These are phyloP conservation scores for Rhodotorula graminis DNA, from an alignment of 768 basidiomycete genomes.

Conservation along the genomic window DNA sequence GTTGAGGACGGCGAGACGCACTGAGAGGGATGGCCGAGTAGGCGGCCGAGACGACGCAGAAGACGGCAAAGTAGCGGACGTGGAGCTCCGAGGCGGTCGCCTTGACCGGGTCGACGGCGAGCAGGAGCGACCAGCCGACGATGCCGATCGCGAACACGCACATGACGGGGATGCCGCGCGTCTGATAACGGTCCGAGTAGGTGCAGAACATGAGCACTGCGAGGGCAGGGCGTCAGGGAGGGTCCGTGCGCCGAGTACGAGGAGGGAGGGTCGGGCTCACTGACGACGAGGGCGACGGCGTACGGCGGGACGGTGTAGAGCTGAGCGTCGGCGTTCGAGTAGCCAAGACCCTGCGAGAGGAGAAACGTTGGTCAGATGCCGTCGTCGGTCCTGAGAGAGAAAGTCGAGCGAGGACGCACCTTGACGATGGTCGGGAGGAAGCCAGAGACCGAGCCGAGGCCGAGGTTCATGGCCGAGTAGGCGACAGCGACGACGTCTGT, in stretches of 20 bases:
- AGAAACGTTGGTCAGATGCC: not conserved
- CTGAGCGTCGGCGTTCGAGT: conserved; percentile 43
- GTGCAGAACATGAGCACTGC: conserved; percentile 31
- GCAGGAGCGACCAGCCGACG: conserved; percentile 47
- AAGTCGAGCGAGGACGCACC: conserved; percentile 25
- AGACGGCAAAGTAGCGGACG: conserved; percentile 49
- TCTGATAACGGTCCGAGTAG: conserved; percentile 26
- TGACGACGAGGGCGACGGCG: conserved; percentile 45
- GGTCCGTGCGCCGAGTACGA: not conserved
- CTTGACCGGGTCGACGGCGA: conserved; percentile 43
- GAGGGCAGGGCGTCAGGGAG: fast-evolving
- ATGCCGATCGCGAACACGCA: conserved; percentile 46
- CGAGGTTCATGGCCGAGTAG: conserved; percentile 47
- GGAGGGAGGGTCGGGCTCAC: not conserved
- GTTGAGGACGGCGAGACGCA: not conserved
- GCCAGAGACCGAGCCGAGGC: conserved; percentile 5
- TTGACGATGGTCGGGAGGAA: conserved; percentile 20
- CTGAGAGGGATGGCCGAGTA: conserved; percentile 11
- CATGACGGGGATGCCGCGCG: conserved; percentile 41
- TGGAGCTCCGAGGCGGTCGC: conserved; percentile 31
- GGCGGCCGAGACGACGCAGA: conserved; percentile 45
- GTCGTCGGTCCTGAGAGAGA: conserved; percentile 1
- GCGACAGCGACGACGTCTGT: conserved; percentile 17
- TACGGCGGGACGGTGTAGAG: conserved; percentile 49
- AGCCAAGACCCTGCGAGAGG: conserved; percentile 42